These are phyloP conservation scores for Phlyctochytrium planicorne DNA, from an alignment of 192 early-diverging fungal genomes.

Conservation along the genomic window DNA sequence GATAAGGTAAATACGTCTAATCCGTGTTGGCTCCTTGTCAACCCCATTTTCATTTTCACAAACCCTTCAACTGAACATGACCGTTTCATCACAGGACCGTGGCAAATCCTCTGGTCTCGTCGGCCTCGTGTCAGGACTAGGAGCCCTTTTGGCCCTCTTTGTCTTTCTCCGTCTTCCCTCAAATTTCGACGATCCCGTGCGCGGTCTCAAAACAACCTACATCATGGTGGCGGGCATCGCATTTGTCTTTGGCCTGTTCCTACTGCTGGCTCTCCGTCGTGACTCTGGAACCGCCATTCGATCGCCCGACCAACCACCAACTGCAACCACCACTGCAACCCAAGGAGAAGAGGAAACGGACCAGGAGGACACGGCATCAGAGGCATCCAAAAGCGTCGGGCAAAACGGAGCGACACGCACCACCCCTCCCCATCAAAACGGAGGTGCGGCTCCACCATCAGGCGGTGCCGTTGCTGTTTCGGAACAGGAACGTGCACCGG, in stretches of 20 bases:
- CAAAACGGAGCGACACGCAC: not conserved
- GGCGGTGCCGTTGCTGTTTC: not conserved
- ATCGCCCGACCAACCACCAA: not conserved
- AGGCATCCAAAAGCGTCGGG: not conserved
- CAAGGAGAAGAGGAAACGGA: too few species aligned
- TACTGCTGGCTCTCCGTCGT: conserved; percentile 24
- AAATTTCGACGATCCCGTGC: conserved; percentile 22
- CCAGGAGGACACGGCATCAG: not conserved
- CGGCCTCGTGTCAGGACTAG: conserved; percentile 60
- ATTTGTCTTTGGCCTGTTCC: conserved; percentile 39
- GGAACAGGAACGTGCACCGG: not conserved
- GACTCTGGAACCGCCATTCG: not conserved
- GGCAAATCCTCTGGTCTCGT: conserved; percentile 54
- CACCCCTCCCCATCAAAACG: not conserved
- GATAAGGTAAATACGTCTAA: conserved; percentile 25
- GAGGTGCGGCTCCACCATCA: not conserved
- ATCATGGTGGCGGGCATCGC: conserved; percentile 34
- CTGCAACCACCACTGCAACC: not conserved
- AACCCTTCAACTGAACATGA: not conserved
- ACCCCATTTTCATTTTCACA: not conserved
- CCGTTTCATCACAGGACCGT: conserved; percentile 32
- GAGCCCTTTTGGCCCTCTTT: conserved; percentile 57
- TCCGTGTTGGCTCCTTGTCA: not conserved
- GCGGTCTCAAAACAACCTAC: conserved; percentile 39
- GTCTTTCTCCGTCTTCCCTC: conserved; percentile 50